Evolutionary conservation across 1,284 basidiomycete species (phyloP).

Genomic region (Ganoderma resinaceum): DNA sequence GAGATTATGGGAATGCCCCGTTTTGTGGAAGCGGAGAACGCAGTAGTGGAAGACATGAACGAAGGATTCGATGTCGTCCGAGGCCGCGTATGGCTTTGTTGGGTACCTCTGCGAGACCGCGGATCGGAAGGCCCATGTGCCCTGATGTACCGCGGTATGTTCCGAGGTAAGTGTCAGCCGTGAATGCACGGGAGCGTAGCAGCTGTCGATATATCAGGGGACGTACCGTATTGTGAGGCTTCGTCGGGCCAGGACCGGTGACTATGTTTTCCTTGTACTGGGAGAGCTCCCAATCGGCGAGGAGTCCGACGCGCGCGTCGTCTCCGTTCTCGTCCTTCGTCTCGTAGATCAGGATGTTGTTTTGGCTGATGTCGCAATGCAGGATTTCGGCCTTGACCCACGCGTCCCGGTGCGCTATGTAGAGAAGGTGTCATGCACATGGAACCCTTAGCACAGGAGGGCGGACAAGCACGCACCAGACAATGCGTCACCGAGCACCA

Average conservation of each 20-base stretch:
- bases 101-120: constrained; percentile 18
- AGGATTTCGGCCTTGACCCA: constrained; percentile 22
- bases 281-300: constrained; percentile 31
- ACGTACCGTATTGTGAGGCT: not conserved
- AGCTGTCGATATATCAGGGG: too few species aligned
- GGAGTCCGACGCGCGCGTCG: constrained; percentile 9
- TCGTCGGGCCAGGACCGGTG: not conserved
- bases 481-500: not conserved
- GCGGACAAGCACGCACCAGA: not conserved
- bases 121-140: too few species aligned
- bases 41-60: constrained; percentile 20
- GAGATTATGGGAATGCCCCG: not conserved
- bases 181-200: too few species aligned
- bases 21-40: constrained; percentile 13
- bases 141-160: too few species aligned
- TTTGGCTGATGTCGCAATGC: constrained; percentile 30
- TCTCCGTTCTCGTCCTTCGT: not conserved
- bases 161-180: too few species aligned
- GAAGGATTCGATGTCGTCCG: constrained; percentile 30
- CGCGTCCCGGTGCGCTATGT: constrained; percentile 24
- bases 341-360: constrained; percentile 25
- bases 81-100: constrained; percentile 18
- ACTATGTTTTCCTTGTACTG: constrained; percentile 2
- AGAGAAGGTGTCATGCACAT: not conserved
- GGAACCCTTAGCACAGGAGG: not conserved